Base-by-base conservation (phyloP, 345 rosid species). In the Leavenworthia alabamica region DNA sequence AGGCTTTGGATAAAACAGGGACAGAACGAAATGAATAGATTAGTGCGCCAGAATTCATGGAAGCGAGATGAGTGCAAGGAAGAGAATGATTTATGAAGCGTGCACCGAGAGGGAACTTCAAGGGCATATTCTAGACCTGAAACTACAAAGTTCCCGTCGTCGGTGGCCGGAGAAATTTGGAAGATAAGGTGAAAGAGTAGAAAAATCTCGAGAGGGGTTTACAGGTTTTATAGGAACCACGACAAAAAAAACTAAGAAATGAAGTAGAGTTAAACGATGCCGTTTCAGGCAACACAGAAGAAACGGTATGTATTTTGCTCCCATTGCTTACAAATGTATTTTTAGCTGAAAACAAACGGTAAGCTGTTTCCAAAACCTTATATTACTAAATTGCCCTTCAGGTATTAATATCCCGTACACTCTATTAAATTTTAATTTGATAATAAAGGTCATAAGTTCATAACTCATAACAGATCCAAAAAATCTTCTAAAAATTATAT, bases 91-190 rank as follows among this genome's bases (percentile, higher is more conserved):
- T 70, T 53, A 83, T 78, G 64, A 77, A 73, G 45, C 82, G 88
- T 53, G 83, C 71, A 62, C 80, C 86, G 15, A 80, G 76, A 22
- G 80, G 71, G 44, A 82, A 68, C 66, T 79, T 82, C 60, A 71
- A 10, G 43, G 74, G 74, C 90, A 84, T 84, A 36, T 3, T n/a
- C 58, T 41, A 6, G 22, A 20, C 22, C 22, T 20, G 22, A 1
- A 20, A 20, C 22, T 20, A 20, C 22, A 1, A 20, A 20, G 22
- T 20, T 20, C 22, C 22, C 22, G 22, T 20, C 22, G 22, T 20
- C 22, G 22, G 22, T 20, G 22, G 22, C 22, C 22, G 22, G 1
- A 20, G 22, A 20, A 2, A 20, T 20, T 20, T 20, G 1, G 39
- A 35, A 33, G 39, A 35, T 35, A 35, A 35, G 39, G 39, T 35